Evolutionary conservation across 2,329 filamentous ascomycete genomes (phyloP).

Genomic region (Diaporthe citriasiana): DNA sequence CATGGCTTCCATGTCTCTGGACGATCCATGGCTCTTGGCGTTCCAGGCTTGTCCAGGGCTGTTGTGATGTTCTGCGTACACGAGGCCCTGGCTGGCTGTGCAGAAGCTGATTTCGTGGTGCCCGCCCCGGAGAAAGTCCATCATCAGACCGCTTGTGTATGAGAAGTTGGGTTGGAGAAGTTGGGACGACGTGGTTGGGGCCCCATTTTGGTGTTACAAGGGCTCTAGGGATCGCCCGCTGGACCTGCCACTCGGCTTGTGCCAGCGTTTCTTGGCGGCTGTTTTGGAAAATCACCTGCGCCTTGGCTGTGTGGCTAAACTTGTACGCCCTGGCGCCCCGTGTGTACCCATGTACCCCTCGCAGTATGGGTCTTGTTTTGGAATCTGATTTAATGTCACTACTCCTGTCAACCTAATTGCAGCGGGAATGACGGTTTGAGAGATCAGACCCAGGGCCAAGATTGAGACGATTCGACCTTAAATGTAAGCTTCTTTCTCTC

Average conservation of each 20-base stretch:
- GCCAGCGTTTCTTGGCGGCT: slow-evolving; percentile 38
- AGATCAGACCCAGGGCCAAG: slow-evolving; percentile 25
- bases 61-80: slow-evolving; percentile 19
- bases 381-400: slow-evolving; percentile 2
- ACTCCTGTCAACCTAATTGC: slow-evolving; percentile 6
- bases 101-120: slow-evolving; percentile 4
- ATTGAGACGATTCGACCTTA: slow-evolving; percentile 22
- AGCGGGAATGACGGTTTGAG: slow-evolving; percentile 25
- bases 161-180: slow-evolving; percentile 36
- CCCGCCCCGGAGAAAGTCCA: slow-evolving; percentile 7
- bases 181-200: slow-evolving; percentile 30
- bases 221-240: background rate
- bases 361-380: slow-evolving; percentile 8
- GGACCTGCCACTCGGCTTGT: slow-evolving; percentile 19
- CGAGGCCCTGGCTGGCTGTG: slow-evolving; percentile 19
- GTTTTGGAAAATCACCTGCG: slow-evolving; percentile 32
- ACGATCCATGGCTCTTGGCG: slow-evolving; percentile 36
- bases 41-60: slow-evolving; percentile 32
- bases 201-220: slow-evolving; percentile 2
- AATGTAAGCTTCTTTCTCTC: slow-evolving; percentile 32
- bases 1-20: background rate
- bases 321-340: background rate
- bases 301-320: slow-evolving; percentile 22
- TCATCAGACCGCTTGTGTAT: slow-evolving; percentile 38
- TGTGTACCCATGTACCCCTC: slow-evolving; percentile 11